A percentile compares a stretch with the other conserved stretches of the same genome.
These are phyloP conservation scores for Pythium angustatum DNA, from an alignment of 352 stramenopile species.

Conservation along the genomic window DNA sequence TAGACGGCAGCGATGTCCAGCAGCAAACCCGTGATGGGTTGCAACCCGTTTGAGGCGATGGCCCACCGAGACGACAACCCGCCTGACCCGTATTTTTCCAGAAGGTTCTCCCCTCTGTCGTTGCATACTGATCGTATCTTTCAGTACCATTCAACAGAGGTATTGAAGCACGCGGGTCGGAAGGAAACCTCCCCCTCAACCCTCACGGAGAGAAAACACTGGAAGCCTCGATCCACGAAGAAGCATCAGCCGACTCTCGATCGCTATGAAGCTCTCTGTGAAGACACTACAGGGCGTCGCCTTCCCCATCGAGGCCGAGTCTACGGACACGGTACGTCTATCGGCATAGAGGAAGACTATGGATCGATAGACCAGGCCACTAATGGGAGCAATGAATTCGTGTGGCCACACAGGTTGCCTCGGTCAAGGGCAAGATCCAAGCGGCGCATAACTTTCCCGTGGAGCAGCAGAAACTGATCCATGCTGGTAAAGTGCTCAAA, in stretches of 20 bases:
- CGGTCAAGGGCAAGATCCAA: constrained; percentile 84
- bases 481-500: constrained; percentile 88
- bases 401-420: constrained; percentile 76
- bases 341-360: background rate
- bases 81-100: constrained; percentile 19
- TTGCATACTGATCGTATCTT: constrained; percentile 11
- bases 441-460: constrained; percentile 67
- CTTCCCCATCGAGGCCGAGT: constrained; percentile 73
- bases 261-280: constrained; percentile 81
- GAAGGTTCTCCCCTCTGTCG: constrained; percentile 24
- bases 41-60: background rate
- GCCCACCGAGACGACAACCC: background rate
- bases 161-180: constrained; percentile 16
- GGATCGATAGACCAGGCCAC: background rate
- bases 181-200: constrained; percentile 12
- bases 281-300: constrained; percentile 87
- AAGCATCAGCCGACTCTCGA: too few species aligned
- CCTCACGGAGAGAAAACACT: constrained; percentile 10
- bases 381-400: background rate
- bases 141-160: constrained; percentile 25
- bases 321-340: constrained; percentile 57
- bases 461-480: constrained; percentile 84
- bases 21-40: background rate
- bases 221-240: too few species aligned
- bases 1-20: constrained; percentile 19